Conservation (phyloP, 75 land plant genomes). For the Isoetes taiwanensis region DNA sequence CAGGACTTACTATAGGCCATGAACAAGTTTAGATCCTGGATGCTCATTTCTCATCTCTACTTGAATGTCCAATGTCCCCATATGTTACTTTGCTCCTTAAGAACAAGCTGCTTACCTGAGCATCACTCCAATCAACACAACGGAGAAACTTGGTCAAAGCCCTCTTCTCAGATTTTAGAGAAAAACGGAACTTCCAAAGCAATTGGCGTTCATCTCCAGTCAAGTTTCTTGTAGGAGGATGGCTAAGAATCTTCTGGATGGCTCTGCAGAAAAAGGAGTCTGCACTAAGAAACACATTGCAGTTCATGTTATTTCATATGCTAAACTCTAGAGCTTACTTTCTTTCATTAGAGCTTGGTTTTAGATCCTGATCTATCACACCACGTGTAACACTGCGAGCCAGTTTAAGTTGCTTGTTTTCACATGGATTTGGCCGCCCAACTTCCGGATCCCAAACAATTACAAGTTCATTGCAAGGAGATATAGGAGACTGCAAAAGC, state of each 20-base stretch:
- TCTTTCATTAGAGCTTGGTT: constrained; percentile 69
- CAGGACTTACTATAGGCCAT: no score
- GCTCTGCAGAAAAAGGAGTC: constrained; percentile 30
- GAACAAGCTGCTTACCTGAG: constrained; percentile 47
- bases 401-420: constrained; percentile 91
- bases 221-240: constrained; percentile 76
- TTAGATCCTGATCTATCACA: constrained; percentile 78
- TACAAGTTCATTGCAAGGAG: constrained; percentile 77
- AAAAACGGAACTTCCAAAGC: constrained; percentile 86
- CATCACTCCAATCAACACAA: constrained; percentile 97
- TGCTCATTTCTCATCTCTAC: no score
- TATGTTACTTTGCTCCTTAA: no score
- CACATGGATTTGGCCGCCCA: constrained; percentile 81
- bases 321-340: no score
- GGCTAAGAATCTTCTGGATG: constrained; percentile 63
- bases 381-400: constrained; percentile 89
- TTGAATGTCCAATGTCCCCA: no score
- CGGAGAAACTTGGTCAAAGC: constrained; percentile 88
- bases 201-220: constrained; percentile 88
- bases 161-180: constrained; percentile 76
- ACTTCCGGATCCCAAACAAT: constrained; percentile 89
- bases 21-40: no score
- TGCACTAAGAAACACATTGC: neutral
- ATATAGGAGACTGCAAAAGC: constrained; percentile 63
- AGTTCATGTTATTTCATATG: no score